Evolutionary conservation across 148 eudicot species (phyloP), one percentile per base, ranked within the genome.

Genomic region (Fagopyrum tataricum): DNA sequence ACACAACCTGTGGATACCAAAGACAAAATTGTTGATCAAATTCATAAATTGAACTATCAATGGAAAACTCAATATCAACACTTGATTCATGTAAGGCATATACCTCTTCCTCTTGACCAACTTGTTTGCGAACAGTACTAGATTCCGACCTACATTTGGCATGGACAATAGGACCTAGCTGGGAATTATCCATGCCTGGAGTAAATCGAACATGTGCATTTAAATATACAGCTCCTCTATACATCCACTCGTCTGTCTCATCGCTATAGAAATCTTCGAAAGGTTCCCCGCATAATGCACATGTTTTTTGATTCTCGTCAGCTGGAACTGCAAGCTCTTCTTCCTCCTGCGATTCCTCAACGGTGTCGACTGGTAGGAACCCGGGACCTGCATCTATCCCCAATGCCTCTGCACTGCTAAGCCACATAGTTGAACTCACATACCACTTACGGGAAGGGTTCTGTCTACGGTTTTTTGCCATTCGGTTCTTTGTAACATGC

Each of bases 221-320:
- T 90, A 87, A 81, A 79, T 91, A 95, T n/a, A 90, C 92, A 49
- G 98, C 92, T 43, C 97, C 98, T 80, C 82, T 88, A 64, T 95
- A 91, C 98, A 91, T 95, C 98, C 98, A 95, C 81, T 91, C 97
- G 49, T 95, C 97, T 26, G 87, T 86, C 81, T 95, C 96, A 59
- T 91, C 97, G 68, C 96, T 88, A 53, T 91, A 95, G 80, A 85
- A 91, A 76, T 91, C 93, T 75, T 88, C 97, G 84, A 95, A 95
- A 75, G 85, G 77, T 70, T 95, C 98, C 51, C 97, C 93, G 76
- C 98, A 95, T 12, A 95, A 72, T 5, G 93, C 98, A 85, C 98
- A 95, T 2, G 79, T 72, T 66, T 75, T 86, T 82, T 95, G 98
- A 75, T 90, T 90, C 80, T 91, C 98, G 26, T 95, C 97, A 44